These are phyloP conservation scores for Rhododendron ferrugineum DNA, from an alignment of 148 eudicot genomes.

Conservation along the genomic window DNA sequence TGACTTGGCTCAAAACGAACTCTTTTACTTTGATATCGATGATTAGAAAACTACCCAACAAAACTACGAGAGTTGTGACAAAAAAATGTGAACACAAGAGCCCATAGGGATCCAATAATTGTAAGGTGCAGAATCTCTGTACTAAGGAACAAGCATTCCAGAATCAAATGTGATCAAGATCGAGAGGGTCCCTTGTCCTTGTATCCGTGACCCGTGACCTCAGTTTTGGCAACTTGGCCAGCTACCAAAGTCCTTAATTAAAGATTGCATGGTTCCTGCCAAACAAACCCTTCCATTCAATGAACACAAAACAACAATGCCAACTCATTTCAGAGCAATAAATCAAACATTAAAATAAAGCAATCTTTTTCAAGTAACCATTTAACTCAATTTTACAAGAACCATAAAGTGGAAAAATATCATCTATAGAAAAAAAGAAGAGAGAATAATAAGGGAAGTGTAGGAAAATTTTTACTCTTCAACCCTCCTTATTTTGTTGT, in stretches of 20 bases:
- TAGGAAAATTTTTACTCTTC: background rate
- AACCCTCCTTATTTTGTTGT: background rate
- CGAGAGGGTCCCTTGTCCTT: constrained; percentile 1
- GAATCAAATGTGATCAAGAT: background rate
- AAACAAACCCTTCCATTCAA: background rate
- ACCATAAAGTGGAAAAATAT: background rate
- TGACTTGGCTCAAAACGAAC: background rate
- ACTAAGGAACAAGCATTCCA: background rate
- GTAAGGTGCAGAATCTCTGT: background rate
- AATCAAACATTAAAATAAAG: background rate
- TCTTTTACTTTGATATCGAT: background rate
- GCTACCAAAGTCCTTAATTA: background rate
- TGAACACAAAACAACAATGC: background rate
- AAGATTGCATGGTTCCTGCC: background rate
- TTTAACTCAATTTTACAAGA: background rate
- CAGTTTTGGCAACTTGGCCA: background rate
- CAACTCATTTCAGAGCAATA: background rate
- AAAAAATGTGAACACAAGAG: background rate
- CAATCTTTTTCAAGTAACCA: background rate
- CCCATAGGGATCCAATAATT: background rate
- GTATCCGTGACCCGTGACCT: constrained; percentile 7
- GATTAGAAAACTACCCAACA: background rate
- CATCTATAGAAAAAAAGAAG: background rate
- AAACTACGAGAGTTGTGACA: background rate
- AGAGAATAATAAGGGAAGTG: background rate